These are phyloP conservation scores for Colletotrichum lindemuthianum DNA, from an alignment of 2,329 filamentous ascomycete species.

Conservation along the genomic window DNA sequence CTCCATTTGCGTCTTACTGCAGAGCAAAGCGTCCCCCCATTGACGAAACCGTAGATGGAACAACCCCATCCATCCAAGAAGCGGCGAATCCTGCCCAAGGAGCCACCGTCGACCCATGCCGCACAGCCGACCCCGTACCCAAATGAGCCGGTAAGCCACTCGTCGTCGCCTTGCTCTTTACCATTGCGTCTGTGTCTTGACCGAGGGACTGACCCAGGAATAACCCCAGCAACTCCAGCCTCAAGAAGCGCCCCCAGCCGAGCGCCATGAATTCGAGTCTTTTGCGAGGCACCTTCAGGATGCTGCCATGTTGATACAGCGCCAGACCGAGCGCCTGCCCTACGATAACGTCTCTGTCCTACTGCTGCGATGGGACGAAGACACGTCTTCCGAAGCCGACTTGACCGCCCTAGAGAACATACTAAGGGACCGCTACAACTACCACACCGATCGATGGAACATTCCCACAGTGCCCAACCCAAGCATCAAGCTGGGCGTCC, in stretches of 20 bases:
- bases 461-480: constrained; percentile 70
- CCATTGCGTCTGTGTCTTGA: too few relatives aligned
- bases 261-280: constrained; percentile 72
- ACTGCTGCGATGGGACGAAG: constrained; percentile 71
- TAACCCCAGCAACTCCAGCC: constrained; percentile 48
- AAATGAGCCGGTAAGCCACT: constrained; percentile 34
- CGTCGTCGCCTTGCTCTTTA: too few relatives aligned
- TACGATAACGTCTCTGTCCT: constrained; percentile 70
- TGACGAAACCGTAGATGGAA: constrained; percentile 36
- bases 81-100: constrained; percentile 35
- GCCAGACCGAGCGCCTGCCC: constrained; percentile 67
- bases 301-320: constrained; percentile 73
- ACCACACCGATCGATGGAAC: constrained; percentile 67
- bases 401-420: constrained; percentile 65
- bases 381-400: constrained; percentile 63
- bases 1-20: neutral
- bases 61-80: constrained; percentile 37
- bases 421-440: constrained; percentile 69
- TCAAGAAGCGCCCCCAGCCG: constrained; percentile 54
- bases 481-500: constrained; percentile 69
- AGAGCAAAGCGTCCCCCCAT: constrained; percentile 15
- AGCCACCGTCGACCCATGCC: constrained; percentile 16
- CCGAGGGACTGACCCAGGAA: too few relatives aligned
- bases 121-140: constrained; percentile 31
- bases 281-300: constrained; percentile 75